Evolutionary conservation across 108 stramenopile species (phyloP).

Genomic region (Nitzschia inconspicua): DNA sequence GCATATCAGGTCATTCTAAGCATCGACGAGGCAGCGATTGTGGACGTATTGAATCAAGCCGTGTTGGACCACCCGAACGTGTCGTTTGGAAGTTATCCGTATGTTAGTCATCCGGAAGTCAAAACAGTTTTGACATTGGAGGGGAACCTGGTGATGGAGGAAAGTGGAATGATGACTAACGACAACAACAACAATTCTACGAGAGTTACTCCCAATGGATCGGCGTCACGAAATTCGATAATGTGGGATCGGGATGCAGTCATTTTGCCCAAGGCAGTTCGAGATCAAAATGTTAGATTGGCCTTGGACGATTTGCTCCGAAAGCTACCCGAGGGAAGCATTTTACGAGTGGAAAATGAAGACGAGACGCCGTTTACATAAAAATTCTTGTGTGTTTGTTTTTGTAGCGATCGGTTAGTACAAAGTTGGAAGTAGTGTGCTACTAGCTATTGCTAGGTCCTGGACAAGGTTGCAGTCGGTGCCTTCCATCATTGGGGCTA

Average conservation of each 20-base stretch:
- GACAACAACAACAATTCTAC: not conserved
- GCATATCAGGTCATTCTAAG: constrained; percentile 65
- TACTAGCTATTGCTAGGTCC: too few species aligned
- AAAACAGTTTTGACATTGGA: constrained; percentile 86
- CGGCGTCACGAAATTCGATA: constrained; percentile 21
- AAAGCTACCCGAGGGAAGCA: constrained; percentile 65
- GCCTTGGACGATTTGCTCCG: constrained; percentile 75
- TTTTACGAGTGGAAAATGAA: constrained; percentile 69
- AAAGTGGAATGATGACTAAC: not conserved
- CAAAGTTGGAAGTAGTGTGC: not conserved
- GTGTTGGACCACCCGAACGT: constrained; percentile 69
- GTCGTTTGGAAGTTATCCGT: constrained; percentile 79
- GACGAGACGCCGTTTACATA: constrained; percentile 41
- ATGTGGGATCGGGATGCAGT: constrained; percentile 20
- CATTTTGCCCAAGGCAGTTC: constrained; percentile 14
- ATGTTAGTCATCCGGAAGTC: constrained; percentile 69
- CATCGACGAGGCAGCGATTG: constrained; percentile 68
- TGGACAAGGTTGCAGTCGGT: too few species aligned
- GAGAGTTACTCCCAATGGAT: not conserved
- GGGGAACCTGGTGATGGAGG: constrained; percentile 36
- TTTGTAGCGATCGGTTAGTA: not conserved
- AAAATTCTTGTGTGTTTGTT: not conserved
- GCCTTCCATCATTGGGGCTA: too few species aligned
- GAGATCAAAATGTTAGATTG: constrained; percentile 55
- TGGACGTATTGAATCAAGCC: constrained; percentile 58